Evolutionary conservation across 129 eudicot genomes (phyloP).

Genomic region (Apium graveolens): DNA sequence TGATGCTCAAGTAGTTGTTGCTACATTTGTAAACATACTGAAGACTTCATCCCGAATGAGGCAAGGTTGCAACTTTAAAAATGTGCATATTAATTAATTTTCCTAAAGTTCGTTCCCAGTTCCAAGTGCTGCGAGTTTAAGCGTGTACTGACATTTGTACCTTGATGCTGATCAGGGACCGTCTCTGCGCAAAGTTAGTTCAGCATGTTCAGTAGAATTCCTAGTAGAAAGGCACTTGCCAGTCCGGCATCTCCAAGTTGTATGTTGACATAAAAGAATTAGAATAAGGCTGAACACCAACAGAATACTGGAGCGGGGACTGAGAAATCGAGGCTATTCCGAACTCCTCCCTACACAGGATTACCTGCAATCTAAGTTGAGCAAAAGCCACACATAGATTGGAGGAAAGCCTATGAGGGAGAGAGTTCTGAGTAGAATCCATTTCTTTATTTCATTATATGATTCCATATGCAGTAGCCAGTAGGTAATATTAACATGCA

Average conservation of each 20-base stretch:
- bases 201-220: background rate
- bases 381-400: background rate
- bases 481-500: too few relatives aligned
- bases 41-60: background rate
- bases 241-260: background rate
- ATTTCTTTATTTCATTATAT: background rate
- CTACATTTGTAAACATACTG: background rate
- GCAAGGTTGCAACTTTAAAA: background rate
- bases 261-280: background rate
- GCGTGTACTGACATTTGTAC: background rate
- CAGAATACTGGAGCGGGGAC: background rate
- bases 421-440: slow-evolving; percentile 2
- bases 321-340: background rate
- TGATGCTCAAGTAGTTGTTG: background rate
- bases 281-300: too few relatives aligned
- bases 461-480: too few relatives aligned
- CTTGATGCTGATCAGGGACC: background rate
- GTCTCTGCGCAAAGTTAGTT: background rate
- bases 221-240: background rate
- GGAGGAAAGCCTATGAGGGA: slow-evolving; percentile 14
- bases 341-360: background rate
- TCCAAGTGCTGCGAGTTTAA: background rate
- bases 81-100: background rate
- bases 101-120: background rate
- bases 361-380: background rate